Percentiles rank a stretch among this genome's conserved stretches.
Conservation (phyloP, 1,139 yeast genomes). For the Pneumocystis wakefieldiae region DNA sequence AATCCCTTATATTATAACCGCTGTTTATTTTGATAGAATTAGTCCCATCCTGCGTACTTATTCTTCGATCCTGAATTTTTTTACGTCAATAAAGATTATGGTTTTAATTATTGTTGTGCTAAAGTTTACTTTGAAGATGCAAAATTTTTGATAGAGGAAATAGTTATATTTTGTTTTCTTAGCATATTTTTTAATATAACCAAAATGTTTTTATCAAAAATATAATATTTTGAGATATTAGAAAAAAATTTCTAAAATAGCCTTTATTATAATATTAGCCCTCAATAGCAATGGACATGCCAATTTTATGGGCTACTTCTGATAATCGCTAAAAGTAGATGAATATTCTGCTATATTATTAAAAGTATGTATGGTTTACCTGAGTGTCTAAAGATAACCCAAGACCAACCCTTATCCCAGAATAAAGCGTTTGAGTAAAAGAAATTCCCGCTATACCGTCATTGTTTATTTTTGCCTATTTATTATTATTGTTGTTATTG, state of each 20-base stretch:
- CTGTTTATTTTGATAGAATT: background rate
- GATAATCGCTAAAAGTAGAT: conserved; percentile 42
- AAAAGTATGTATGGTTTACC: background rate
- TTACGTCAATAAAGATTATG: background rate
- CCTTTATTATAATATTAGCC: background rate
- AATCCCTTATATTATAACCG: background rate
- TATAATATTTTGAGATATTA: background rate
- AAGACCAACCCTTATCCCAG: conserved; percentile 93
- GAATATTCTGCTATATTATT: background rate
- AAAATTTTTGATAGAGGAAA: too few relatives aligned
- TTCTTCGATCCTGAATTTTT: background rate
- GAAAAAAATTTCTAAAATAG: background rate
- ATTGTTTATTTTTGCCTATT: conserved; percentile 90
- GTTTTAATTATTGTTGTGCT: background rate
- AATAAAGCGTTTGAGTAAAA: conserved; percentile 89
- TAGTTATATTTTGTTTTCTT: too few relatives aligned
- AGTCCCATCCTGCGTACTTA: background rate
- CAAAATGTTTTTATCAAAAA: background rate
- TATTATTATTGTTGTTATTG: background rate
- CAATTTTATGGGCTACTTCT: conserved; percentile 85
- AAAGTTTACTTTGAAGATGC: background rate
- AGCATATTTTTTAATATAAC: too few relatives aligned
- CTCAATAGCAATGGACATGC: conserved; percentile 11
- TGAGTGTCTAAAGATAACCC: conserved; percentile 96
- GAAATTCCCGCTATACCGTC: conserved; percentile 89